These are phyloP conservation scores for Pseudomassariella vexata DNA, from an alignment of 2,329 filamentous ascomycete genomes.

Conservation along the genomic window DNA sequence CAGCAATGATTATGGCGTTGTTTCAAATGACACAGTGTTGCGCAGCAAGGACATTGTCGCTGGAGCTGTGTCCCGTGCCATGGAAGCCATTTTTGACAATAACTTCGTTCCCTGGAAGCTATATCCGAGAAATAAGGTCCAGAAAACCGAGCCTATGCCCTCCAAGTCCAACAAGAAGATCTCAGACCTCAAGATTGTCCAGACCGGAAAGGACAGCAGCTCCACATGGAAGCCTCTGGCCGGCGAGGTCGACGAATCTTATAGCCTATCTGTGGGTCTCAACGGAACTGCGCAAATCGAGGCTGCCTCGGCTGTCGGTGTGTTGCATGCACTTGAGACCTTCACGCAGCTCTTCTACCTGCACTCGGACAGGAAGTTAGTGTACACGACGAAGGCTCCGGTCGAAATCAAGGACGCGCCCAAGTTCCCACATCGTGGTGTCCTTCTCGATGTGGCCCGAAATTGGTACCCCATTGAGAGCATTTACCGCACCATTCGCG, in stretches of 20 bases:
- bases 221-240: slow-evolving; percentile 54
- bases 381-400: slow-evolving; percentile 69
- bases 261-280: slow-evolving; percentile 55
- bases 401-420: slow-evolving; percentile 68
- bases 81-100: slow-evolving; percentile 58
- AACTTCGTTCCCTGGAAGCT: slow-evolving; percentile 77
- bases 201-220: slow-evolving; percentile 48
- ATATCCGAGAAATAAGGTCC: slow-evolving; percentile 50
- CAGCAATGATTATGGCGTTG: no score
- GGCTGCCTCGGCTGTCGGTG: slow-evolving; percentile 61
- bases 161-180: slow-evolving; percentile 42
- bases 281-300: slow-evolving; percentile 56
- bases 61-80: slow-evolving; percentile 52
- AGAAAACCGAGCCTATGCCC: slow-evolving; percentile 57
- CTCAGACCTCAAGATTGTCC: slow-evolving; percentile 54
- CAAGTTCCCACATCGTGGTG: slow-evolving; percentile 68
- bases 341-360: slow-evolving; percentile 76
- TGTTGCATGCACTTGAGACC: slow-evolving; percentile 68
- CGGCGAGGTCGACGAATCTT: slow-evolving; percentile 69
- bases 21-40: slow-evolving; percentile 33
- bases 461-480: slow-evolving; percentile 63
- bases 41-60: slow-evolving; percentile 49
- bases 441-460: slow-evolving; percentile 73
- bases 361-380: slow-evolving; percentile 52
- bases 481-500: slow-evolving; percentile 72